Conservation (phyloP, 2,329 filamentous ascomycete species). For the Pseudogymnoascus sp. region DNA sequence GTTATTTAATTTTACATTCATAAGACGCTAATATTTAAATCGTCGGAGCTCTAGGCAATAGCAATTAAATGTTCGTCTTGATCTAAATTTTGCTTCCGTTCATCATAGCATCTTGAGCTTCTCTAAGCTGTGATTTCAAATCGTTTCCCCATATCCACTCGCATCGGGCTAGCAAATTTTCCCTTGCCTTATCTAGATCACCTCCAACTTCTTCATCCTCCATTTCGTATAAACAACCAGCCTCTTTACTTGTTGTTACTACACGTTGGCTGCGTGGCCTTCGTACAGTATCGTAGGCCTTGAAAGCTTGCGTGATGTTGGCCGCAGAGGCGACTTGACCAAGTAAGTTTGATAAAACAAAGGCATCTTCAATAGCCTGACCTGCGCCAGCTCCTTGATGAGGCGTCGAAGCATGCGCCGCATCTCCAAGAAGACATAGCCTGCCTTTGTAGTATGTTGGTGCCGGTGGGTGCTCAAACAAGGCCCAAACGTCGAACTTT, state of each 20-base stretch:
- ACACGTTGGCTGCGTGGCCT: slow-evolving; percentile 29
- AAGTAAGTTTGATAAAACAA: slow-evolving; percentile 39
- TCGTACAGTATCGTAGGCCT: slow-evolving; percentile 43
- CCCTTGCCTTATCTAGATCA: slow-evolving; percentile 32
- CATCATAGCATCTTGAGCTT: slow-evolving; percentile 31
- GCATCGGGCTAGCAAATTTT: slow-evolving; percentile 29
- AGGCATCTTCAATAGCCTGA: slow-evolving; percentile 48
- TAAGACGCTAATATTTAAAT: too few relatives aligned
- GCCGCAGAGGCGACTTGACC: slow-evolving; percentile 30
- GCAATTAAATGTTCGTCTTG: not conserved
- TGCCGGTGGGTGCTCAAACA: slow-evolving; percentile 40
- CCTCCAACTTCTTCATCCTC: slow-evolving; percentile 32
- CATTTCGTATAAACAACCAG: slow-evolving; percentile 36
- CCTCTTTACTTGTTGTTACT: slow-evolving; percentile 25
- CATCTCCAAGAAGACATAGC: slow-evolving; percentile 50
- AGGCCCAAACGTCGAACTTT: slow-evolving; percentile 40
- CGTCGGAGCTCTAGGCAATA: not conserved
- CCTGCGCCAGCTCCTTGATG: slow-evolving; percentile 53
- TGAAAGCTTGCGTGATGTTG: slow-evolving; percentile 39
- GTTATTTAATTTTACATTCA: too few relatives aligned
- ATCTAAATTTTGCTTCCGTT: not conserved
- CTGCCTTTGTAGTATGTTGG: slow-evolving; percentile 35
- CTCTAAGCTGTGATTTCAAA: slow-evolving; percentile 30
- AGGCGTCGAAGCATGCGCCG: slow-evolving; percentile 55
- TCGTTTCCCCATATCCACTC: slow-evolving; percentile 33